Base-by-base conservation (phyloP, 2,329 filamentous ascomycete genomes). In the Dissoconium aciculare region DNA sequence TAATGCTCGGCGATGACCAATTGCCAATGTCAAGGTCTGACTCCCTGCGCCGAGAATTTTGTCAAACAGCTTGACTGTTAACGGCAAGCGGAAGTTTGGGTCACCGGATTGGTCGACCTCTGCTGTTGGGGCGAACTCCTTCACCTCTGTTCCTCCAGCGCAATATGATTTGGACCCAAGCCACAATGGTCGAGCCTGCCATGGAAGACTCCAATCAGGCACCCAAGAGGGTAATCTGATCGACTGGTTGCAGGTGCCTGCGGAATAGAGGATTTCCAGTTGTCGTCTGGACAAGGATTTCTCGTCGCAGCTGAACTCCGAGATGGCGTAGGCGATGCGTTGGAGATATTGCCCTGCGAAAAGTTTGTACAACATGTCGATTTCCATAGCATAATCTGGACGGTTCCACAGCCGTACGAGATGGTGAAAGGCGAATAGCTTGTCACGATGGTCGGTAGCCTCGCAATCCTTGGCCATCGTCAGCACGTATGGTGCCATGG, bases 381-480 rank as follows among this genome's bases (percentile, higher is more conserved):
- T 39, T 5, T 30, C 26, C 25, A 42, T 34, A 14, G 13, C 30
- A 27, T 42, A 39, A 31, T 42, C 37, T 2, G 39, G 37, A 16
- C 29, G 19, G 11, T 34, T 39, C 34, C 37, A 39, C 3, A 42
- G 29, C 15, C 39, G 30, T 4, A 32, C 32, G 13, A 39, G 31
- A 17, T 42, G 39, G 19, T 42, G 39, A 17, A 37, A 39, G 4
- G 37, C 39, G 17, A 36, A 42, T 11, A 42, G 28, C 25, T 39
- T 42, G 11, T 42, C 39, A 13, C 39, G 28, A 23, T 42, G 39
- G 14, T 42, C 37, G 5, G 37, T 42, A 11, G 37, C 39, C 17
- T 42, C 37, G 30, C 39, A 42, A 11, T 42, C 39, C 15, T 39
- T 42, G 11, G 39, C 39, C 34, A 37, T 39, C 3, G 28, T 28